These are phyloP conservation scores for Fusarium praegraminearum DNA, from an alignment of 2,329 filamentous ascomycete species.

Conservation along the genomic window DNA sequence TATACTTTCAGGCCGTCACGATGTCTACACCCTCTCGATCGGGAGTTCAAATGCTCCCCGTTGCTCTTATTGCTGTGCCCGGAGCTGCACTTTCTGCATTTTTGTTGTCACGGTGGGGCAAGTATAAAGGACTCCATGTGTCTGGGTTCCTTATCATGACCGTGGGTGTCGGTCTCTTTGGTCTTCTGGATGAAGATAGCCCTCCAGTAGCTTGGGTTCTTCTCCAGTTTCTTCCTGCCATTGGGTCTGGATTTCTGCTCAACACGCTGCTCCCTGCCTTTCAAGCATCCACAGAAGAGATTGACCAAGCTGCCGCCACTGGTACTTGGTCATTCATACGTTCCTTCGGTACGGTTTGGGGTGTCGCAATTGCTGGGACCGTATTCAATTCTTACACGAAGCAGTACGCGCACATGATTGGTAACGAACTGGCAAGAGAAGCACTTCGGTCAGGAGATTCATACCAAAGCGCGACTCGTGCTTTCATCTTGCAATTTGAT, in stretches of 20 bases:
- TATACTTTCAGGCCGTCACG: slow-evolving; percentile 61
- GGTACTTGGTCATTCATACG: slow-evolving; percentile 59
- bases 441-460: slow-evolving; percentile 45
- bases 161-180: slow-evolving; percentile 57
- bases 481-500: slow-evolving; percentile 42
- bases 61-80: slow-evolving; percentile 49
- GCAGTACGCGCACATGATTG: slow-evolving; percentile 40
- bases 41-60: slow-evolving; percentile 52
- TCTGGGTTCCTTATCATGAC: slow-evolving; percentile 54
- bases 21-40: slow-evolving; percentile 49
- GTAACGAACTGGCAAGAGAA: slow-evolving; percentile 29
- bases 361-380: slow-evolving; percentile 58
- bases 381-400: slow-evolving; percentile 54
- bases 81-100: slow-evolving; percentile 46
- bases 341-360: slow-evolving; percentile 59
- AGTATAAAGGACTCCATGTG: slow-evolving; percentile 53
- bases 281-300: slow-evolving; percentile 53
- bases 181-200: slow-evolving; percentile 52
- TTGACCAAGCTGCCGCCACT: slow-evolving; percentile 53
- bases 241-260: slow-evolving; percentile 59
- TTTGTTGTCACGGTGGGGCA: slow-evolving; percentile 49
- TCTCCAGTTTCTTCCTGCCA: slow-evolving; percentile 55
- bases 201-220: slow-evolving; percentile 54
- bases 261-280: slow-evolving; percentile 58
- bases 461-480: slow-evolving; percentile 46